Evolutionary conservation across 2,329 filamentous ascomycete genomes (phyloP).

Genomic region (Ceratocystiopsis brevicomis): DNA sequence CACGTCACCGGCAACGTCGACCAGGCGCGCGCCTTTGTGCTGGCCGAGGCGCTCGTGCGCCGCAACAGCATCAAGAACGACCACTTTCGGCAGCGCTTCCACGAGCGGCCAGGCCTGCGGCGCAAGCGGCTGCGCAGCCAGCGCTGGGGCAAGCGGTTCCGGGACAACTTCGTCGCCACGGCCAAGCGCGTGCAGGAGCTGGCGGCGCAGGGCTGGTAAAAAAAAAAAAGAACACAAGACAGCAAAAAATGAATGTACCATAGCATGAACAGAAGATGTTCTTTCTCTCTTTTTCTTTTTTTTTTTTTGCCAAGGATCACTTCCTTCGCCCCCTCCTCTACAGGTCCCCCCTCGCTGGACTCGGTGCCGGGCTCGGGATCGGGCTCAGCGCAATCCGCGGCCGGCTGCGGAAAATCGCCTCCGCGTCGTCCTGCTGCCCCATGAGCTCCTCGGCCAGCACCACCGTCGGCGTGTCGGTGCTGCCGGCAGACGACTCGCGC

Average conservation of each 20-base stretch:
- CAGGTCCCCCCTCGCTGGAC: not conserved
- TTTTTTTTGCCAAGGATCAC: not conserved
- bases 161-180: slow-evolving; percentile 45
- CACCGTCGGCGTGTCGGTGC: slow-evolving; percentile 16
- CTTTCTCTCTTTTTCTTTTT: not conserved
- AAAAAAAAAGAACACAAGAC: not conserved
- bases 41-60: slow-evolving; percentile 20
- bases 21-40: slow-evolving; percentile 23
- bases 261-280: not conserved
- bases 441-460: slow-evolving; percentile 52
- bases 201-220: slow-evolving; percentile 60
- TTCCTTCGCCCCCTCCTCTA: too few species aligned
- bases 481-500: too few species aligned
- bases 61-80: slow-evolving; percentile 41
- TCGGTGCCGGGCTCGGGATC: slow-evolving; percentile 25
- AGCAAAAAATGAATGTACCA: too few species aligned
- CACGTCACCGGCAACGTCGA: slow-evolving; percentile 24
- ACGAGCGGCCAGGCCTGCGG: slow-evolving; percentile 60
- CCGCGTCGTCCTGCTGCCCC: slow-evolving; percentile 50
- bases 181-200: slow-evolving; percentile 48
- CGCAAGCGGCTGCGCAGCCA: slow-evolving; percentile 53
- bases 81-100: slow-evolving; percentile 40
- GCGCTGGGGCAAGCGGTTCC: slow-evolving; percentile 53
- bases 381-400: slow-evolving; percentile 68
- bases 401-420: slow-evolving; percentile 67